Percentiles rank a stretch among this genome's conserved stretches.
Evolutionary conservation across 2,329 filamentous ascomycete species (phyloP).

Genomic region (Boeremia lycopersici): DNA sequence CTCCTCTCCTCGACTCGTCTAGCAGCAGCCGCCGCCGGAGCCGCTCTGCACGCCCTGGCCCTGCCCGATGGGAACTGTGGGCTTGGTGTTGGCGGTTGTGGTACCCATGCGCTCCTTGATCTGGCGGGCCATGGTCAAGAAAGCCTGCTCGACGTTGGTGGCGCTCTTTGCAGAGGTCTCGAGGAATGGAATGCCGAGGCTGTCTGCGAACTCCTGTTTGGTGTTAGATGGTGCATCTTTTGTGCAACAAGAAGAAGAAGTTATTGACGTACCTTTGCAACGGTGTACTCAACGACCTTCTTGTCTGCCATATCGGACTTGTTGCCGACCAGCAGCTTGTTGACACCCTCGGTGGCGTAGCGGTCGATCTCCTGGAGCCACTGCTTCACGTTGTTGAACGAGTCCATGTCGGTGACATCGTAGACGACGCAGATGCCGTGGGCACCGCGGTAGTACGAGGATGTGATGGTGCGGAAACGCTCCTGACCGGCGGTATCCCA

Average conservation of each 20-base stretch:
- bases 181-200: conserved; percentile 97
- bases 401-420: conserved; percentile 99
- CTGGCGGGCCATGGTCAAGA: conserved; percentile 99
- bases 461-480: conserved; percentile 99
- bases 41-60: conserved; percentile 92
- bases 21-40: conserved; percentile 88
- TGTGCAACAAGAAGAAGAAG: neutral
- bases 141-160: conserved; percentile 99
- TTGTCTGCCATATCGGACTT: conserved; percentile 99
- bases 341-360: conserved; percentile 98
- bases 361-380: conserved; percentile 99
- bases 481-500: conserved; percentile 99
- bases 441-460: conserved; percentile 98
- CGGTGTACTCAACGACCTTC: conserved; percentile 99
- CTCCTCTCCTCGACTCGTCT: conserved; percentile 50
- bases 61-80: conserved; percentile 92
- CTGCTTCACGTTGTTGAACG: conserved; percentile 99
- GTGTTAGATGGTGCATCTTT: conserved; percentile 22
- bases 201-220: conserved; percentile 92
- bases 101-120: conserved; percentile 99
- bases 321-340: conserved; percentile 99
- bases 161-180: conserved; percentile 99
- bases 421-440: conserved; percentile 99
- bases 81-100: conserved; percentile 97
- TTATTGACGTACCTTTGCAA: conserved; percentile 79